Base-by-base conservation (phyloP, 306 rosid species). In the Ormosia emarginata region DNA sequence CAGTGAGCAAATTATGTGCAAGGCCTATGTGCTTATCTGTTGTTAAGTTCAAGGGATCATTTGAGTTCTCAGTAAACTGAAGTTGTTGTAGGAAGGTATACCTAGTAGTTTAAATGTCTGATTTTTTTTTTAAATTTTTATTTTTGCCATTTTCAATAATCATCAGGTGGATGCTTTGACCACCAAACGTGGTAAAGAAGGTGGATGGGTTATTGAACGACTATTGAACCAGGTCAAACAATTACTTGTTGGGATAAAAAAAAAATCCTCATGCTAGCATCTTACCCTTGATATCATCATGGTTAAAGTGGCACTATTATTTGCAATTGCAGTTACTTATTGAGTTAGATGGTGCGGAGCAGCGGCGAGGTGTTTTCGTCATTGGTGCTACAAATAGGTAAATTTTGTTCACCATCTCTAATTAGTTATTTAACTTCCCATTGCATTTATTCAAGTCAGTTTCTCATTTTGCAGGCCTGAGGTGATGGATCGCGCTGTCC, bases 331-430 rank as follows among this genome's bases (percentile, higher is more conserved):
- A 82, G 82, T 74, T 78, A 73, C 85, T 83, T 73, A 46, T 75
- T 30, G 80, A 95, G 87, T 87, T 95, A 86, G 95, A 92, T 44
- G 98, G 99, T 14, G 89, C 90, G 39, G 98, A 88, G 47, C 87
- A 91, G 39, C 89, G 98, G 18, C 91, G 67, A 9, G 98, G 98
- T 69, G 97, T 95, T 75, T 95, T 89, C 84, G 97, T 93, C 62
- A 93, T 92, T 80, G 98, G 99, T 81, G 99, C 99, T 33, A 93
- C 99, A 68, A 95, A 95, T 87, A 90, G 97, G 99, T 90, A 71
- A 50, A 52, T 33, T 30, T 65, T 80, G 59, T 71, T 77, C 66
- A 43, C n/a, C 3, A 29, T 81, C 56, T 53, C 56, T 65, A 32
- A 4, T 37, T 75, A 70, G 75, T 52, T 30, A 10, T 50, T 46